Base-by-base conservation (phyloP, 208 protist genomes). In the Trypanosoma mega region DNA sequence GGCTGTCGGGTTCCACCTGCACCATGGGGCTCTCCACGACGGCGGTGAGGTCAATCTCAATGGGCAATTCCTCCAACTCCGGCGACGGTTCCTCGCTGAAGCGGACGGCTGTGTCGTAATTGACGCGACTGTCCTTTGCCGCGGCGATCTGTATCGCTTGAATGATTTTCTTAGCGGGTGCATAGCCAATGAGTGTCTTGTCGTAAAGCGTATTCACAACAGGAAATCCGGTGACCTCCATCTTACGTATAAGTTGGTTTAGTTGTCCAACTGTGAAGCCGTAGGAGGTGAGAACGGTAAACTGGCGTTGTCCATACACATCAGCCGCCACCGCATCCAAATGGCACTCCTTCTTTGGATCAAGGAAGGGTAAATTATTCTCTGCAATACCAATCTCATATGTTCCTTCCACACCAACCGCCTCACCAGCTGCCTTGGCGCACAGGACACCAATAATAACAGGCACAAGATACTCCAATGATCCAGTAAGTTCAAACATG, bases 401-500 rank as follows among this genome's bases (percentile, higher is more conserved):
- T 16, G 75, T 86, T 20, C 79, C 78, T 65, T 87, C 71, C 9
- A 83, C 78, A 11, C 82, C 87, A 1, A 91, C 62, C n/a, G 68
- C 80, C 77, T 92, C 82, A 14, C 63, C 87, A 2, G 78, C 82
- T 30, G 71, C 76, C 54, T 92, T 92, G 20, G 82, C 72, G 52
- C 68, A 86, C 8, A 94, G 48, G 20, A 91, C 83, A 43, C 72
- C 73, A 21, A 94, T 74, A 49, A 85, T 81, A 21, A 90, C 77
- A 3, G 84, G 84, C 4, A 94, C 78, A 67, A 94, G 75, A 75
- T 82, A 88, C 53, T 86, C 79, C 2, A 94, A 63, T 44, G 88
- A 92, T 44, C 88, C 92, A 20, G 90, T 96, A 33, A 96, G 65
- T 57, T 98, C 96, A 50, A 98, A 90, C 61, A 98, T 78, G 63